Evolutionary conservation across 495 filamentous ascomycete genomes (phyloP).

Genomic region (Daldinia vernicosa): DNA sequence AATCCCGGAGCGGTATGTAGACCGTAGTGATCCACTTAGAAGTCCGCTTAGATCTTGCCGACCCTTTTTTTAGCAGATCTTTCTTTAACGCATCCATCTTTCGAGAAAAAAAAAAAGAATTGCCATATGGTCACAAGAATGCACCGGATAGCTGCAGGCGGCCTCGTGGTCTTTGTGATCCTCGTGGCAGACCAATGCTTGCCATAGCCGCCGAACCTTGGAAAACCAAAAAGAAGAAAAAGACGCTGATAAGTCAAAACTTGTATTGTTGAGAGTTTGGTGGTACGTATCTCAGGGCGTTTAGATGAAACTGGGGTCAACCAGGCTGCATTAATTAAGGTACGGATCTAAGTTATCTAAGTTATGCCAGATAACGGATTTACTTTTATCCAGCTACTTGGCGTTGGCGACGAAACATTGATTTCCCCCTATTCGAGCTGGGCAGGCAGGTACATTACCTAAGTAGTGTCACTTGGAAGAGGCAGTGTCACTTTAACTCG

Average conservation of each 20-base stretch:
- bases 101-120: slow-evolving; percentile 16
- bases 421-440: neutral
- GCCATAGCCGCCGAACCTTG: slow-evolving; percentile 17
- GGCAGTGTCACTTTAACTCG: too few relatives aligned
- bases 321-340: slow-evolving; percentile 38
- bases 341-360: slow-evolving; percentile 34
- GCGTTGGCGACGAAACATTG: slow-evolving; percentile 4
- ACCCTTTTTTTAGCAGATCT: slow-evolving; percentile 15
- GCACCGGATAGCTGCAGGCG: slow-evolving; percentile 19
- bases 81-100: slow-evolving; percentile 11
- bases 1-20: slow-evolving; percentile 21
- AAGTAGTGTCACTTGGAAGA: too few relatives aligned
- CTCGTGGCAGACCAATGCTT: neutral
- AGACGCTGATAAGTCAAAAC: neutral
- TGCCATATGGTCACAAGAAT: slow-evolving; percentile 31
- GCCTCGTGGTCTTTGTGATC: slow-evolving; percentile 14
- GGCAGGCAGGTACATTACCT: too few relatives aligned
- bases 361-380: slow-evolving; percentile 35
- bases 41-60: slow-evolving; percentile 27
- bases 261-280: neutral
- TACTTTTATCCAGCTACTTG: slow-evolving; percentile 30
- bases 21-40: neutral
- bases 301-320: slow-evolving; percentile 33
- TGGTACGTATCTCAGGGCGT: slow-evolving; percentile 27
- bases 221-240: too few relatives aligned